Evolutionary conservation across 768 basidiomycete genomes (phyloP).

Genomic region (Rhizopogon roseolus): DNA sequence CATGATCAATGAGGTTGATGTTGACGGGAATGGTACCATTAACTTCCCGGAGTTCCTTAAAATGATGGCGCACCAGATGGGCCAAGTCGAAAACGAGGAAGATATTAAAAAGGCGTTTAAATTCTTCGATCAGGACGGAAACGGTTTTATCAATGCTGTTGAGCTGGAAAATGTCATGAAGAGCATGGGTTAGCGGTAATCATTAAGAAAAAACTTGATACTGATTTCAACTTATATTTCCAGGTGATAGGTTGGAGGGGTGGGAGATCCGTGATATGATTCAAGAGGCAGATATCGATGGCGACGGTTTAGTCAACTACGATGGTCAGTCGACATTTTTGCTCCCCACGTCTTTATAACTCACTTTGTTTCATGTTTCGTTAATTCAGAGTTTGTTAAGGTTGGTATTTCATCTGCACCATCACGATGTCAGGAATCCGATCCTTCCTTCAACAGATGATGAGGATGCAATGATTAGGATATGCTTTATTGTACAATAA

Average conservation of each 20-base stretch:
- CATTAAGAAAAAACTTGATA: neutral
- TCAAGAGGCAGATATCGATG: constrained; percentile 91
- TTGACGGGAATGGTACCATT: constrained; percentile 84
- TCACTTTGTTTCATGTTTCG: neutral
- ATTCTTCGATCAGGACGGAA: constrained; percentile 95
- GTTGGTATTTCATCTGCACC: constrained; percentile 26
- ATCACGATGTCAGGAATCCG: constrained; percentile 3
- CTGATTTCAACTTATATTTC: neutral
- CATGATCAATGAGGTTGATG: constrained; percentile 95
- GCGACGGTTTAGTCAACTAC: constrained; percentile 91
- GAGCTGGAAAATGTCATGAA: constrained; percentile 92
- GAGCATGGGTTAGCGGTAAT: constrained; percentile 61
- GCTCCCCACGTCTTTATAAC: constrained; percentile 1
- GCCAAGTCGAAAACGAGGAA: constrained; percentile 88
- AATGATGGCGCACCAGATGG: constrained; percentile 87
- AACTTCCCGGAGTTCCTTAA: constrained; percentile 82
- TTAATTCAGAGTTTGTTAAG: constrained; percentile 67
- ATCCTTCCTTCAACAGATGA: constrained; percentile 46
- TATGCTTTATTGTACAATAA: constrained; percentile 3
- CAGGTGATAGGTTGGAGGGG: constrained; percentile 85
- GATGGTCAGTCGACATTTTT: constrained; percentile 45
- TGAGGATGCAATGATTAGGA: constrained; percentile 57
- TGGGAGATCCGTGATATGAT: constrained; percentile 95
- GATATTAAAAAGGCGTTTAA: constrained; percentile 97
- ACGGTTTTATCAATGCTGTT: constrained; percentile 81